These are phyloP conservation scores for Penicillium glabrum DNA, from an alignment of 2,329 filamentous ascomycete genomes.

Conservation along the genomic window DNA sequence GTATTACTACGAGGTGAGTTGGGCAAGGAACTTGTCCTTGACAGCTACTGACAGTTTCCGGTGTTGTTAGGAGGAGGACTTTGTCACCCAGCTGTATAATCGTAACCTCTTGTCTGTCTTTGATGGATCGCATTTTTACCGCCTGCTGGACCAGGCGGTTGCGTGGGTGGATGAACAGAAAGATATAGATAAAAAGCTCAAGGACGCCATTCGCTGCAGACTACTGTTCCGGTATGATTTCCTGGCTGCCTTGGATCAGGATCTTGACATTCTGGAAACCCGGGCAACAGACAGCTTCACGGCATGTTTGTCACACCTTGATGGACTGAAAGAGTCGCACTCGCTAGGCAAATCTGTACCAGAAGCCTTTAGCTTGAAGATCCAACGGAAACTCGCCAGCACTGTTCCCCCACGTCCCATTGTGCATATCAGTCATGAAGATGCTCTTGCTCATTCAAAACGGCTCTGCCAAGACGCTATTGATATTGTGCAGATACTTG, in stretches of 20 bases:
- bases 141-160: slow-evolving; percentile 57
- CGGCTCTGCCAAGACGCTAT: slow-evolving; percentile 71
- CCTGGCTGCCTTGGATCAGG: slow-evolving; percentile 40
- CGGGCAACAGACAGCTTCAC: slow-evolving; percentile 29
- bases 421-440: slow-evolving; percentile 70
- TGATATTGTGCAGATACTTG: slow-evolving; percentile 66
- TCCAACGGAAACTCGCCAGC: slow-evolving; percentile 88
- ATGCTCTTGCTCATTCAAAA: slow-evolving; percentile 68
- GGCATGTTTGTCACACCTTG: slow-evolving; percentile 47
- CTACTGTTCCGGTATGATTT: slow-evolving; percentile 63
- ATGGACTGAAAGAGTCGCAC: slow-evolving; percentile 60
- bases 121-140: slow-evolving; percentile 56
- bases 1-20: slow-evolving; percentile 80
- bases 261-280: slow-evolving; percentile 32
- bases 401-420: slow-evolving; percentile 92
- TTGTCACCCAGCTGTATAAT: slow-evolving; percentile 88
- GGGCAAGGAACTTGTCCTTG: neutral
- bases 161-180: slow-evolving; percentile 47
- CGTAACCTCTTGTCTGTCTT: slow-evolving; percentile 70
- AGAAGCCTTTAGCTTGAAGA: slow-evolving; percentile 82
- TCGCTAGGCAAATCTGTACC: slow-evolving; percentile 64
- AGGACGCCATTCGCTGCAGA: slow-evolving; percentile 62
- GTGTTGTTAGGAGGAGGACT: slow-evolving; percentile 78
- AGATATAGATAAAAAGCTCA: slow-evolving; percentile 37
- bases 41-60: slow-evolving; percentile 13